A percentile compares a stretch with the other conserved stretches of the same genome.
Conservation (phyloP, 495 filamentous ascomycete species). For the Trichoderma erinaceum region DNA sequence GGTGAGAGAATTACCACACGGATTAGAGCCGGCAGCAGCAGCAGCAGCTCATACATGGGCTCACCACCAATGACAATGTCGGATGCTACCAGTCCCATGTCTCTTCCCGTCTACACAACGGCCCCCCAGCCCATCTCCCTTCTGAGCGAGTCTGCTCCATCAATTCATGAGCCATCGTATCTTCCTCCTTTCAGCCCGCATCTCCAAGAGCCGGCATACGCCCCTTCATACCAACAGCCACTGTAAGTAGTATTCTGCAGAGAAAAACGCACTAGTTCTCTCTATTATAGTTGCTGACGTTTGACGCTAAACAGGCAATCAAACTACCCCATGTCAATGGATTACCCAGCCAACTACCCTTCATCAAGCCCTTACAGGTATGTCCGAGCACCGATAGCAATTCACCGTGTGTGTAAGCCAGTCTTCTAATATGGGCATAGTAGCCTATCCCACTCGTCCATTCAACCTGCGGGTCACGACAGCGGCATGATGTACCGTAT, state of each 20-base stretch:
- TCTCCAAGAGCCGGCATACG: conserved; percentile 32
- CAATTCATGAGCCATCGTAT: conserved; percentile 33
- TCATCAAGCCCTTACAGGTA: conserved; percentile 41
- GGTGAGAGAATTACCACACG: conserved; percentile 36
- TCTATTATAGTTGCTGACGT: conserved; percentile 16
- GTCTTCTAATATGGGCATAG: conserved; percentile 19
- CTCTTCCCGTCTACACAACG: conserved; percentile 42
- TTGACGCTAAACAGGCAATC: conserved; percentile 22
- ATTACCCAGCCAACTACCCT: conserved; percentile 10
- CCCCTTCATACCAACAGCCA: conserved; percentile 24
- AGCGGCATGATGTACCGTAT: conserved; percentile 41
- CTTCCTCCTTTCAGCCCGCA: conserved; percentile 39
- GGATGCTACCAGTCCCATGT: conserved; percentile 32
- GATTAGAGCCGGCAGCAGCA: conserved; percentile 37
- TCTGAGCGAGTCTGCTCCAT: conserved; percentile 36
- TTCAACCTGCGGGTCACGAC: conserved; percentile 23
- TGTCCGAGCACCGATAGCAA: conserved; percentile 12
- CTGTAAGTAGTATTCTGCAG: conserved; percentile 26
- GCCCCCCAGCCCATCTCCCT: conserved; percentile 41
- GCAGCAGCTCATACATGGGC: conserved; percentile 35
- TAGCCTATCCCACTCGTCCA: conserved; percentile 24
- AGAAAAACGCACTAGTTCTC: background rate
- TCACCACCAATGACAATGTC: conserved; percentile 37
- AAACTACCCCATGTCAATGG: conserved; percentile 28
- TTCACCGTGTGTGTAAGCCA: background rate